Evolutionary conservation across 495 filamentous ascomycete species (phyloP), one percentile per base, ranked within the genome.

Genomic region (Monascus purpureus): DNA sequence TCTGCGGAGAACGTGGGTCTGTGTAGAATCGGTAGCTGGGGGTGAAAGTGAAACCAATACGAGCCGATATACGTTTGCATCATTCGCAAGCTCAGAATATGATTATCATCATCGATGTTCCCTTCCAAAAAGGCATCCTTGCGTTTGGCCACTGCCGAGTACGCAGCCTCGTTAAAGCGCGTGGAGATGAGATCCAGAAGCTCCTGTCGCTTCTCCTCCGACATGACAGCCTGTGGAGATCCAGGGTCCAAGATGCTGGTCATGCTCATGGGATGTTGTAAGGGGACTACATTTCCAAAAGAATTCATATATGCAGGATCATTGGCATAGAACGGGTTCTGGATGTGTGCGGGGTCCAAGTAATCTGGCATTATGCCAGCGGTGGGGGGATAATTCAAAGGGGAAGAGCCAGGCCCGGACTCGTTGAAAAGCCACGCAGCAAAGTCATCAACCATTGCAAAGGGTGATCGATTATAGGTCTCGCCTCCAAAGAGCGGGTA

Each of bases 51-150:
- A 31, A 77, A 65, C 90, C 90, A 97, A 52, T 84, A 97, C 9
- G 85, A 90, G 3, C 75, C 72, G 45, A 96, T 85, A 50, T 95
- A 97, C 6, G 75, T 74, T 57, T 93, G 83, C 81, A 97, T 92
- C 80, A 90, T 93, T 45, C 75, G 77, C 35, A 86, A 59, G 44
- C 88, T 93, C 36, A 95, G 57, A 45, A 92, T 76, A 49, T 95
- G 88, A 17, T 53, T 48, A 23, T 78, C 75, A 16, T 76, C 70
- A 36, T 77, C 72, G 32, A 75, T 68, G 35, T 90, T 77, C 12
- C 85, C 86, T 13, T 83, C 76, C 41, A 90, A 62, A 20, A 93
- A 68, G 31, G 68, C 71, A 29, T 82, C 81, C 43, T 84, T 85
- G 36, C 80, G 80, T 39, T 76, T 73, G 23, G 74, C 73, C 7